Evolutionary conservation across 2,329 filamentous ascomycete species (phyloP), one percentile per base, ranked within the genome.

Genomic region (Alternaria viburni): DNA sequence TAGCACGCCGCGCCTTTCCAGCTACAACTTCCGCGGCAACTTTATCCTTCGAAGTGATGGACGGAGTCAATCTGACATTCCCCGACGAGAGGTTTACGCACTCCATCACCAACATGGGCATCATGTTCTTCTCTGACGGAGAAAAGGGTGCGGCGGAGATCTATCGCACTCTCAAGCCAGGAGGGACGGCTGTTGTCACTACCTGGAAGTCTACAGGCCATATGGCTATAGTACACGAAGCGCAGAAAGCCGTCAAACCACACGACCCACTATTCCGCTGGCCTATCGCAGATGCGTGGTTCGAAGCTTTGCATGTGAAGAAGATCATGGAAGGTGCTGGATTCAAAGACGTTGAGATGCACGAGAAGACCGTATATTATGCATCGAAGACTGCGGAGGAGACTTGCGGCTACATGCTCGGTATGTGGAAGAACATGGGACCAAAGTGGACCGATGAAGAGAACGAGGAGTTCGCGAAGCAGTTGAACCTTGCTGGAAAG

Each of bases 81-180:
- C 54, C 69, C 0, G 76, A 80, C 50, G 66, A 70, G 3, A 62
- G 58, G 4, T 82, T 82, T 61, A 77, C 74, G 0, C 77, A 81
- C 63, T 74, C 69, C 6, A 69, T 83, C 61, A 82, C 79, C 4
- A 81, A 79, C 65, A 73, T 81, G 49, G 80, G 79, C 4, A 73
- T 82, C 28, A 63, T 80, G 19, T 78, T 79, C 60, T 80, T 78
- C 54, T 25, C 61, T 1, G 68, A 69, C 12, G 77, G 73, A 9
- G 74, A 72, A 0, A 66, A 68, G 3, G 67, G 63, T 3, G 65
- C 65, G 3, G 44, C 26, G 0, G 79, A 82, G 55, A 74, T 82
- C 10, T 68, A 70, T 51, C 75, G 81, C 15, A 82, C 80, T 0
- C 74, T 82, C 7, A 66, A 73, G 17, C 72, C 74, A 4, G 78